A percentile compares a stretch with the other conserved stretches of the same genome.
Evolutionary conservation across 495 filamentous ascomycete genomes (phyloP).

Genomic region (Endocarpon pusillum): DNA sequence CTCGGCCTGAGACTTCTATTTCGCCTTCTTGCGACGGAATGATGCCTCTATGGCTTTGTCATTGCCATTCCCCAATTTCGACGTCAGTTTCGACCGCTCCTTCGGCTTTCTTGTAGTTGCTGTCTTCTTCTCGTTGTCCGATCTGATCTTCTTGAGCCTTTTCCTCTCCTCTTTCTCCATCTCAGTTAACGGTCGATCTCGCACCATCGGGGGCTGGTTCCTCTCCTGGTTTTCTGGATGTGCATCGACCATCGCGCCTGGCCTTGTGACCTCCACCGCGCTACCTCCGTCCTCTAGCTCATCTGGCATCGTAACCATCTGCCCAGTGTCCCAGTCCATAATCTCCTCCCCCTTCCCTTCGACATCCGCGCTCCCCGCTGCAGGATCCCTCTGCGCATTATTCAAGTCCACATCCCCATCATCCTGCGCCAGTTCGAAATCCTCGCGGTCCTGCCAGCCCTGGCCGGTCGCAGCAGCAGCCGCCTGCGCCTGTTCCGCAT

Average conservation of each 20-base stretch:
- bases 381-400: conserved; percentile 11
- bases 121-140: conserved; percentile 1
- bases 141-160: conserved; percentile 1
- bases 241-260: too few relatives aligned
- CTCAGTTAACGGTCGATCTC: too few relatives aligned
- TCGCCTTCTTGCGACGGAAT: conserved; percentile 2
- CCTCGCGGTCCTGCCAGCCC: conserved; percentile 34
- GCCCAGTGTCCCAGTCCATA: too few relatives aligned
- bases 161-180: neutral
- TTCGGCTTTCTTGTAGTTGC: too few relatives aligned
- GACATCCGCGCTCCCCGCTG: conserved; percentile 5
- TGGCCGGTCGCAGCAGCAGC: conserved; percentile 9
- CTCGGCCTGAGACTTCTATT: too few relatives aligned
- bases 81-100: conserved; percentile 15
- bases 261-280: too few relatives aligned
- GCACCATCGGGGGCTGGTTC: too few relatives aligned
- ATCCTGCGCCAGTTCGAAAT: conserved; percentile 29
- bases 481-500: conserved; percentile 7
- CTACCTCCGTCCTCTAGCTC: conserved; percentile 8
- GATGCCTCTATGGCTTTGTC: neutral
- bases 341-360: conserved; percentile 3
- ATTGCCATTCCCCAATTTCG: conserved; percentile 1
- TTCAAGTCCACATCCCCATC: conserved; percentile 23
- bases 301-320: too few relatives aligned
- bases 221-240: too few relatives aligned